These are phyloP conservation scores for Trichoderma sp. DNA, from an alignment of 2,329 filamentous ascomycete genomes.

Conservation along the genomic window DNA sequence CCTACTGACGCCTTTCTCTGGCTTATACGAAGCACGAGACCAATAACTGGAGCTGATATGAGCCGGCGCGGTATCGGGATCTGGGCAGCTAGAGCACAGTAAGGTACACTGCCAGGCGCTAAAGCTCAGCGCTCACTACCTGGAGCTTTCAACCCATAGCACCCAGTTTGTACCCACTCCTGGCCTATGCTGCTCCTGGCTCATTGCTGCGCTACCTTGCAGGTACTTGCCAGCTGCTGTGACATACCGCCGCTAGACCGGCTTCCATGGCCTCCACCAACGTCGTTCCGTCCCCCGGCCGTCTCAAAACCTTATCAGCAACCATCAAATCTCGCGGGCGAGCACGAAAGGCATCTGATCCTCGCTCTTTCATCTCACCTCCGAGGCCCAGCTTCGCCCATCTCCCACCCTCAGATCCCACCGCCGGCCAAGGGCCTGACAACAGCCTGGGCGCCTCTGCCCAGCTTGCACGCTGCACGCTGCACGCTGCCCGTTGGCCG, in stretches of 20 bases:
- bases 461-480: neutral
- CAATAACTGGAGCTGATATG: slow-evolving; percentile 14
- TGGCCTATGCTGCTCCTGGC: neutral
- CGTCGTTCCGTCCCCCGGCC: slow-evolving; percentile 13
- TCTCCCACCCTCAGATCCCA: slow-evolving; percentile 3
- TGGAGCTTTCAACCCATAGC: neutral
- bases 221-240: neutral
- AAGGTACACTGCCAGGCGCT: neutral
- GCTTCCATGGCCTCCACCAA: slow-evolving; percentile 15
- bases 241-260: neutral
- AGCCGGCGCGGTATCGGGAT: neutral
- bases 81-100: neutral
- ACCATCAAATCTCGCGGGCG: neutral
- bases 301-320: slow-evolving; percentile 22
- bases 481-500: slow-evolving; percentile 16
- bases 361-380: neutral
- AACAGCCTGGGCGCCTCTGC: neutral
- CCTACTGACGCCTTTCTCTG: neutral
- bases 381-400: neutral
- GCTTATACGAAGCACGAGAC: slow-evolving; percentile 11
- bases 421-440: slow-evolving; percentile 12
- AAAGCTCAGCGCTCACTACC: neutral
- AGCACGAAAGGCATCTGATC: slow-evolving; percentile 2
- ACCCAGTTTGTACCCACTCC: neutral
- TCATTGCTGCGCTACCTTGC: neutral